Evolutionary conservation across 305 asterid species (phyloP).

Genomic region (Salvia sclarea): DNA sequence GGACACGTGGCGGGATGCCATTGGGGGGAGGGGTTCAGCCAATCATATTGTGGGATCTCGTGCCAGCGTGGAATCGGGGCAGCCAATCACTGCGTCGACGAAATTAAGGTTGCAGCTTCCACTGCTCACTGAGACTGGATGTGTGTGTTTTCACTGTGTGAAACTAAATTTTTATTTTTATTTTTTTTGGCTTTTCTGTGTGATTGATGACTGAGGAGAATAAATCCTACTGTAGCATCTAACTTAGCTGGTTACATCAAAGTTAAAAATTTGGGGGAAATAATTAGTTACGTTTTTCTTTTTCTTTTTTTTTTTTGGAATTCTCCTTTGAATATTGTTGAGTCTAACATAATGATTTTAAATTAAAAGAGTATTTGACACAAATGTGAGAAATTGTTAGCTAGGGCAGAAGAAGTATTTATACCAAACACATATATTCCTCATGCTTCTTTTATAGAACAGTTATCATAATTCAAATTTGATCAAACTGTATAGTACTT

Average conservation of each 20-base stretch:
- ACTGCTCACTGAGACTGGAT: slow-evolving; percentile 37
- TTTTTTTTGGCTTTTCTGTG: slow-evolving; percentile 6
- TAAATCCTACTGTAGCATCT: slow-evolving; percentile 17
- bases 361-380: not conserved
- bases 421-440: no score
- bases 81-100: slow-evolving; percentile 75
- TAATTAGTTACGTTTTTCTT: no score
- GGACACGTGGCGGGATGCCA: slow-evolving; percentile 48
- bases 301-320: no score
- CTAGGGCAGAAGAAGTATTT: not conserved
- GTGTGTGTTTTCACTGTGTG: slow-evolving; percentile 46
- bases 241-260: not conserved
- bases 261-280: not conserved
- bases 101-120: slow-evolving; percentile 57
- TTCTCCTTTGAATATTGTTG: no score
- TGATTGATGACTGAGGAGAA: slow-evolving; percentile 1
- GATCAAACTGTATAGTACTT: no score
- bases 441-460: no score
- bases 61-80: slow-evolving; percentile 57
- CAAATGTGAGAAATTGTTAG: not conserved
- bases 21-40: slow-evolving; percentile 30
- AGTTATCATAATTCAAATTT: no score
- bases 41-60: slow-evolving; percentile 79
- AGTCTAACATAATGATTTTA: no score
- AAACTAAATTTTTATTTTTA: no score